Base-by-base conservation (phyloP, 1,139 yeast genomes). In the Scheffersomyces cryptocercus region DNA sequence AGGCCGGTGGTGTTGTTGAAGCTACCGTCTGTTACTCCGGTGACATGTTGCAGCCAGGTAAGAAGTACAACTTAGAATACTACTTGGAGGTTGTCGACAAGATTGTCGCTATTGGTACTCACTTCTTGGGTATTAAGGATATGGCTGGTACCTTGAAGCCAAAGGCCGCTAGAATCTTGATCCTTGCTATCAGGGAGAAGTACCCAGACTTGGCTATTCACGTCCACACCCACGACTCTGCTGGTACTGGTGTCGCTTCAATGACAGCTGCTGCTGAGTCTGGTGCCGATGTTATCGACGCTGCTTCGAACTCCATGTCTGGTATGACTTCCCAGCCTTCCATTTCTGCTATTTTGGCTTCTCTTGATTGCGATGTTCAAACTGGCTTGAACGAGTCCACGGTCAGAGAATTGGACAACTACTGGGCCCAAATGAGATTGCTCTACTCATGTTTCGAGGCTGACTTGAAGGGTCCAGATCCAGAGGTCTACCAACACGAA, bases 61-160 rank as follows among this genome's bases (percentile, higher is more conserved):
- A 93, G 82, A 93, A 93, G 75, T 93, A 95, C 77, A 90, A 90
- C 73, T 79, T 95, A 66, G 88, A 84, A 39, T 93, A 93, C 76
- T 93, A 93, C 74, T 64, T 93, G 62, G 75, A 75, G 15, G 84
- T 91, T 49, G 93, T 87, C 51, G 96, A 86, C 56, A 75, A 85
- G 62, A 84, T 93, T 61, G 97, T 93, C 52, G 75, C 72, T 50
- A 85, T 91, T 89, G 99, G 99, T 58, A 93, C 98, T 39, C 99
- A 93, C 68, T 82, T 93, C 62, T 78, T 93, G 59, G 99, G 98
- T 70, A 93, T 93, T 64, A 93, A 93, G 73, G 99, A 93, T 73
- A 93, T 93, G 99, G 99, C 99, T 42, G 99, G 99, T 73, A 91
- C 98, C 48, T 70, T 93, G 75, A 91, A 93, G 72, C 99, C 99